Conservation (phyloP, 1,284 basidiomycete species). For the Sporisorium sorghi region DNA sequence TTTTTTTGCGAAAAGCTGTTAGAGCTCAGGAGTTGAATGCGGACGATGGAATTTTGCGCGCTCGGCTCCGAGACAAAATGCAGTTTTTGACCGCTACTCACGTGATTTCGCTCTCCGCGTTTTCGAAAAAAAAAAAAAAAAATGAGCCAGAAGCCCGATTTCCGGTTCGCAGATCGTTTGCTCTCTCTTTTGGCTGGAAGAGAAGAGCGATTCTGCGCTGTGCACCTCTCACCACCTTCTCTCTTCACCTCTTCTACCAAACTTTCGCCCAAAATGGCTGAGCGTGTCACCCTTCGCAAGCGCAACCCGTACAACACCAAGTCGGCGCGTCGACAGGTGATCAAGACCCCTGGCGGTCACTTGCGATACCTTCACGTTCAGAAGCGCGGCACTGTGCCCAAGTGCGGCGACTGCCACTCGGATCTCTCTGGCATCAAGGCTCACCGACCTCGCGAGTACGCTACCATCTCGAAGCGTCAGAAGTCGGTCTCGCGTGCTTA, state of each 20-base stretch:
- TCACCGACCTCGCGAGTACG: slow-evolving; percentile 66
- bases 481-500: slow-evolving; percentile 68
- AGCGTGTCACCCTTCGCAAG: slow-evolving; percentile 99
- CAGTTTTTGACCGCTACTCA: background rate
- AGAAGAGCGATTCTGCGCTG: background rate
- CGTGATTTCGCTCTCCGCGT: background rate
- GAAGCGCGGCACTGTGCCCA: slow-evolving; percentile 87
- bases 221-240: slow-evolving; percentile 1
- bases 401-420: slow-evolving; percentile 75
- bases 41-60: too few relatives aligned
- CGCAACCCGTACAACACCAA: slow-evolving; percentile 98
- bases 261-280: slow-evolving; percentile 78
- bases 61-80: background rate
- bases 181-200: background rate
- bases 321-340: slow-evolving; percentile 91
- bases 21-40: background rate
- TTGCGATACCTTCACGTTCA: slow-evolving; percentile 90
- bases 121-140: too few relatives aligned
- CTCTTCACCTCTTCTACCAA: slow-evolving; percentile 12
- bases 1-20: background rate
- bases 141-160: background rate
- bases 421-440: slow-evolving; percentile 66
- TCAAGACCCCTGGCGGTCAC: slow-evolving; percentile 96
- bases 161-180: background rate
- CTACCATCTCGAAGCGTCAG: slow-evolving; percentile 64